Conservation (phyloP, 371 early-diverging fungal genomes). For the Mortierella sp. region DNA sequence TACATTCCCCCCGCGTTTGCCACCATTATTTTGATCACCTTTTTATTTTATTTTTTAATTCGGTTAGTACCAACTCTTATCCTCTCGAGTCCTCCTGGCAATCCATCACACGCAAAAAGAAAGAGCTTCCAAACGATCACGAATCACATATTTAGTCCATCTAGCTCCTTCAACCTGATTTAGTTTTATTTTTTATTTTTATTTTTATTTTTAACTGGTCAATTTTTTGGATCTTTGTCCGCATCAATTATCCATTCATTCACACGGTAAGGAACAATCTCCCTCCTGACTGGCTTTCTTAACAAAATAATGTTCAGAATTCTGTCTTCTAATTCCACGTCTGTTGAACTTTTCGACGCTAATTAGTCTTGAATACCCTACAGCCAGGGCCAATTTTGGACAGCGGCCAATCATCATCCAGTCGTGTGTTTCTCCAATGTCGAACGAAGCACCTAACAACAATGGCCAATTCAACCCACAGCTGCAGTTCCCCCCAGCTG, state of each 20-base stretch:
- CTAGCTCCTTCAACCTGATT: neutral
- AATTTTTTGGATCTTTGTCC: neutral
- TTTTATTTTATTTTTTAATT: neutral
- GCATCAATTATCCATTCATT: neutral
- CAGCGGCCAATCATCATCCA: slow-evolving; percentile 16
- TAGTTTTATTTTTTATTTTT: neutral
- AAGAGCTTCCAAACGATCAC: too few relatives aligned
- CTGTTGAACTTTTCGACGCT: neutral
- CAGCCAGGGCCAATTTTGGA: slow-evolving; percentile 5
- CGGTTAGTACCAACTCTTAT: neutral
- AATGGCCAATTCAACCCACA: slow-evolving; percentile 50
- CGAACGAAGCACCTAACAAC: slow-evolving; percentile 49
- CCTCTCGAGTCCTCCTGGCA: too few relatives aligned
- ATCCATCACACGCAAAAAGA: too few relatives aligned
- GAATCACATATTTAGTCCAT: too few relatives aligned
- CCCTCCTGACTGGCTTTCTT: neutral
- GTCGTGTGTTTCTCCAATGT: slow-evolving; percentile 21
- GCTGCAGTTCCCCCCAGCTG: slow-evolving; percentile 45
- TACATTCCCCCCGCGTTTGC: neutral
- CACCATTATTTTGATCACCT: neutral
- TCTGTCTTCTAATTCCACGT: neutral
- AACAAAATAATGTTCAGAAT: neutral
- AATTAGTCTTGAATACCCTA: neutral
- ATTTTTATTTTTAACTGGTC: neutral
- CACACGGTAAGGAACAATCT: neutral